A percentile compares a stretch with the other conserved stretches of the same genome.
Conservation (phyloP, 2,329 filamentous ascomycete genomes). For the Elsinoe ampelina region DNA sequence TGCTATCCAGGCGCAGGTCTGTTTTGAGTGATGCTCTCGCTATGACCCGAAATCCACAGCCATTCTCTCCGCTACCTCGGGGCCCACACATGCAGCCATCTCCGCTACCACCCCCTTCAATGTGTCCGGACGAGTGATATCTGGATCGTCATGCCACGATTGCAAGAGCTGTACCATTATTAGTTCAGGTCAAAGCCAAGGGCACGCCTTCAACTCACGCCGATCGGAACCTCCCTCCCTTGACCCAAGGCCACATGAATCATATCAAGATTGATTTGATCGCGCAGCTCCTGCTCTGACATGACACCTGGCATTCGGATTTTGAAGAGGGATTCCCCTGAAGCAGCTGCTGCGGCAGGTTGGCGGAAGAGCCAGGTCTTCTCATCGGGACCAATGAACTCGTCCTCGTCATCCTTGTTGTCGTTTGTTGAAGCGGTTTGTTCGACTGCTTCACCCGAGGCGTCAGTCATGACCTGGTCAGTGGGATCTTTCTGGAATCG, state of each 20-base stretch:
- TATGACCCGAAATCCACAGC: constrained; percentile 47
- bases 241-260: constrained; percentile 45
- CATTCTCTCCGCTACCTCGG: constrained; percentile 47
- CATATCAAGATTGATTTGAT: constrained; percentile 47
- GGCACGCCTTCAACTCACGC: constrained; percentile 22
- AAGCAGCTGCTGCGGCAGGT: constrained; percentile 28
- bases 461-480: background rate
- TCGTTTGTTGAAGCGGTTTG: background rate
- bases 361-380: constrained; percentile 15
- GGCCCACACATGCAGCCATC: constrained; percentile 56
- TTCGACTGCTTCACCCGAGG: too few species aligned
- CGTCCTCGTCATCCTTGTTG: constrained; percentile 18
- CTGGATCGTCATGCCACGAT: constrained; percentile 47
- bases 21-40: background rate
- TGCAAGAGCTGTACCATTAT: constrained; percentile 39
- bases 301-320: constrained; percentile 60
- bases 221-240: constrained; percentile 24
- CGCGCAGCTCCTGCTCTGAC: constrained; percentile 43
- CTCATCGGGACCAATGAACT: constrained; percentile 17
- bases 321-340: constrained; percentile 44
- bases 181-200: background rate
- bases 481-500: constrained; percentile 18
- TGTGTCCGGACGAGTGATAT: constrained; percentile 40
- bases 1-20: background rate
- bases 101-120: constrained; percentile 59